phyloP scores from a whole-genome alignment of 768 basidiomycete genomes.

The Jaapia argillacea region DNA sequence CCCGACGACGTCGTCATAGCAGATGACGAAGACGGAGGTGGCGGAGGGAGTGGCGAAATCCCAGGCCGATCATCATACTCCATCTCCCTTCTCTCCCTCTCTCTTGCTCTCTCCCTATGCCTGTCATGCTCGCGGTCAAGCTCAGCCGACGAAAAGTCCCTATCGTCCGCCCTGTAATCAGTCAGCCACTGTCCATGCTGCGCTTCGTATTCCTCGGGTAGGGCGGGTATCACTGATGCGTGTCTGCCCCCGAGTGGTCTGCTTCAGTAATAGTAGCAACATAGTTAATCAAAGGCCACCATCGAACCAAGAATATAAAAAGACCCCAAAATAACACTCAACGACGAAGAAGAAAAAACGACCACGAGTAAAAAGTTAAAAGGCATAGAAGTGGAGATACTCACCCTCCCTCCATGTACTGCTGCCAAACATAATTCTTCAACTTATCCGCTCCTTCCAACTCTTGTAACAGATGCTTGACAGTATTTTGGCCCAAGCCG shows the following conservation, averaged over 20 bases:
- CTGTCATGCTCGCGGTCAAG: constrained; percentile 16
- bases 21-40: not conserved
- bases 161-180: constrained; percentile 13
- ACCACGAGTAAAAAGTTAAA: constrained; percentile 1
- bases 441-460: constrained; percentile 62
- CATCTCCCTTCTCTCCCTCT: constrained; percentile 13
- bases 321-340: constrained; percentile 5
- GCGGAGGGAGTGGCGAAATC: too few relatives aligned
- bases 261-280: constrained; percentile 9
- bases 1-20: not conserved
- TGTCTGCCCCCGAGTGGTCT: constrained; percentile 76
- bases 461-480: constrained; percentile 87
- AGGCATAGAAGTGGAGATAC: constrained; percentile 18
- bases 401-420: constrained; percentile 79
- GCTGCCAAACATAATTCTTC: constrained; percentile 80
- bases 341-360: constrained; percentile 1
- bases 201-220: constrained; percentile 72
- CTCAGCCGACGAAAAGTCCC: constrained; percentile 3
- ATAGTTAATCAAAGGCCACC: constrained; percentile 8
- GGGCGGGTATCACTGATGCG: constrained; percentile 71
- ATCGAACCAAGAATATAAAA: too few relatives aligned
- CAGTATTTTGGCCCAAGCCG: constrained; percentile 78
- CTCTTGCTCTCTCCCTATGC: constrained; percentile 3
- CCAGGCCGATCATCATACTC: not conserved
- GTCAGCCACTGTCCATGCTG: too few relatives aligned